Evolutionary conservation across 768 basidiomycete species (phyloP).

Genomic region (Lactifluus piperatus): DNA sequence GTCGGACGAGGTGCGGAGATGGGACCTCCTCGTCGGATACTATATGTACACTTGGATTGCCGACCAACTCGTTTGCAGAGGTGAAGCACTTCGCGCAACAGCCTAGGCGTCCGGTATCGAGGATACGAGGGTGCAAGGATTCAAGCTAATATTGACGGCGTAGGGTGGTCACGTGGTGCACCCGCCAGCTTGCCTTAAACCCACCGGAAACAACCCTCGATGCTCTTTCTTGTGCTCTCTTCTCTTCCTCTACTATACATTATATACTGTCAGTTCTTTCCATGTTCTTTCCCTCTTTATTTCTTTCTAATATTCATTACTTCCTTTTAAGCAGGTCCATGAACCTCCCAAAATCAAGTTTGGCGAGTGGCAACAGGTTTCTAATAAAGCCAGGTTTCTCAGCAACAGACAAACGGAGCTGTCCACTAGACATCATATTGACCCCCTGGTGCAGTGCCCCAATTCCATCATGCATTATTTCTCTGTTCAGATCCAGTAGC

Average conservation of each 20-base stretch:
- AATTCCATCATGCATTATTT: no score
- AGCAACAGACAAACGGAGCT: no score
- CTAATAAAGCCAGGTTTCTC: no score
- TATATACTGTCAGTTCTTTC: constrained; percentile 23
- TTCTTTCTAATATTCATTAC: background rate
- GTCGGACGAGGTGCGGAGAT: constrained; percentile 25
- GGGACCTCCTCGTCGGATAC: constrained; percentile 38
- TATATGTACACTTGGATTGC: constrained; percentile 47
- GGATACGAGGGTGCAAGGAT: constrained; percentile 20
- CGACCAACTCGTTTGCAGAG: constrained; percentile 60
- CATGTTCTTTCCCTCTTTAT: background rate
- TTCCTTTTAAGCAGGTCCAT: constrained; percentile 24
- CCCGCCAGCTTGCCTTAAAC: constrained; percentile 2
- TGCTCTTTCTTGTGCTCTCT: constrained; percentile 15
- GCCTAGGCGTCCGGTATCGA: constrained; percentile 37
- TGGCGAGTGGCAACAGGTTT: no score
- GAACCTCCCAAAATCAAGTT: no score
- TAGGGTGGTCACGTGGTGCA: background rate
- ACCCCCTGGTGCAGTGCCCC: no score
- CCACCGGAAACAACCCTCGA: constrained; percentile 12
- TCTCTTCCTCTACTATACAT: constrained; percentile 18
- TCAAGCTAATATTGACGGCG: no score
- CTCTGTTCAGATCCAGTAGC: no score
- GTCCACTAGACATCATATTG: no score
- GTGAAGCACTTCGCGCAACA: constrained; percentile 59